Conservation (phyloP, 164 flowering plant genomes). For the Cinnamomum chago region DNA sequence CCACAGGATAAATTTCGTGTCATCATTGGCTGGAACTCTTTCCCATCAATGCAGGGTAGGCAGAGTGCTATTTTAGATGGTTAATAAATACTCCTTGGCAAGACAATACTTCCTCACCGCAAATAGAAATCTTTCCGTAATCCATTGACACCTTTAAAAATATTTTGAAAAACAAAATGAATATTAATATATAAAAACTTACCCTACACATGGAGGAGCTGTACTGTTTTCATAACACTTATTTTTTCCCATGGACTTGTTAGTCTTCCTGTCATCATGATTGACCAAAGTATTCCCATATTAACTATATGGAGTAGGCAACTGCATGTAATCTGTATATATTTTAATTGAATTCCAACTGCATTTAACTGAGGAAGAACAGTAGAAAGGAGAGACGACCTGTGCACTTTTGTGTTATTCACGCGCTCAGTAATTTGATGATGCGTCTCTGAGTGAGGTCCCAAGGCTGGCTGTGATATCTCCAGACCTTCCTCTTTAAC, state of each 20-base stretch:
- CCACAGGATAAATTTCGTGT: slow-evolving; percentile 1
- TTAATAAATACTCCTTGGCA: not conserved
- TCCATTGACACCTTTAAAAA: not conserved
- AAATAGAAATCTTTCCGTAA: no score
- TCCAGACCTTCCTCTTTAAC: slow-evolving; percentile 80
- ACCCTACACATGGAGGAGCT: slow-evolving; percentile 93
- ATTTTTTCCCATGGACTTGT: slow-evolving; percentile 51
- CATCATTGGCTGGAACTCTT: no score
- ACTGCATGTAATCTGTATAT: not conserved
- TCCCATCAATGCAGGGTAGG: no score
- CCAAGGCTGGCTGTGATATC: slow-evolving; percentile 96
- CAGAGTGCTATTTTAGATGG: no score
- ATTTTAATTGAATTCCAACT: not conserved
- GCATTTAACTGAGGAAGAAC: not conserved
- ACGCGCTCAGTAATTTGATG: slow-evolving; percentile 74
- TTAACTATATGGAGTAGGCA: not conserved
- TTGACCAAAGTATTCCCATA: not conserved
- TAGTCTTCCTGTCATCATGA: slow-evolving; percentile 52
- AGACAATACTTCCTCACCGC: not conserved
- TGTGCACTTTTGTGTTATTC: slow-evolving; percentile 58
- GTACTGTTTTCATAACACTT: slow-evolving; percentile 67
- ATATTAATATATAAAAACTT: slow-evolving; percentile 2
- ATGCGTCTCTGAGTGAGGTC: slow-evolving; percentile 64
- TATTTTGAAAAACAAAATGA: not conserved
- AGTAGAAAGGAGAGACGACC: slow-evolving; percentile 25